Conservation (phyloP, 805 yeast genomes). For the Myxozyma monticola region DNA sequence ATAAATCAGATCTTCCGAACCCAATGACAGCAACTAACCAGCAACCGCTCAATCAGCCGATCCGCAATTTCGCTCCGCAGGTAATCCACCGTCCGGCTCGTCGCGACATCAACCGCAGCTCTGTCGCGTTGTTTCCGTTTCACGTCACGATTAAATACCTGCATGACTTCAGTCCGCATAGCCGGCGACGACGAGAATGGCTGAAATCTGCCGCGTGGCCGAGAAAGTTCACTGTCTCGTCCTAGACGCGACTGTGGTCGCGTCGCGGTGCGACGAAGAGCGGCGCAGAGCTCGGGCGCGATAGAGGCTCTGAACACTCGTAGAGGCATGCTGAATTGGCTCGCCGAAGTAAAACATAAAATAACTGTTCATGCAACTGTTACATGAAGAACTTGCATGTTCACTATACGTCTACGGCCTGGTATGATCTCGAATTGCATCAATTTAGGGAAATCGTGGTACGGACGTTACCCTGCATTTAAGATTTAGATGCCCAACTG, state of each 20-base stretch:
- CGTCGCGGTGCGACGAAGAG: too few relatives aligned
- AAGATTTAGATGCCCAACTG: too few relatives aligned
- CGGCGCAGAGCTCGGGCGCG: too few relatives aligned
- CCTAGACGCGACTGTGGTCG: background rate
- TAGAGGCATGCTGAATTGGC: too few relatives aligned
- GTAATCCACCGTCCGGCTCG: conserved; percentile 62
- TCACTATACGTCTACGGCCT: too few relatives aligned
- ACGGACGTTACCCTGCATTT: too few relatives aligned
- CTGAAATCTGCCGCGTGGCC: background rate
- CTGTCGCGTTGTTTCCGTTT: conserved; percentile 62
- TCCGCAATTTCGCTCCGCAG: conserved; percentile 71
- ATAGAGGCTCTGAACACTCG: too few relatives aligned
- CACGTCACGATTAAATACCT: conserved; percentile 63
- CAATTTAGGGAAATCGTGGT: too few relatives aligned
- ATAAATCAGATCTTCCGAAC: background rate
- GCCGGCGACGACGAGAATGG: conserved; percentile 1
- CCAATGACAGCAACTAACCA: conserved; percentile 36
- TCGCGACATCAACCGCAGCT: conserved; percentile 49
- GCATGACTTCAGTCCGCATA: conserved; percentile 33
- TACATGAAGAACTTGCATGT: too few relatives aligned
- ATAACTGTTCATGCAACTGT: too few relatives aligned
- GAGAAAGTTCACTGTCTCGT: background rate
- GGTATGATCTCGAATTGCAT: too few relatives aligned
- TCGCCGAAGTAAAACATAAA: too few relatives aligned
- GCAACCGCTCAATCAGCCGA: conserved; percentile 71